Conservation (phyloP, 305 asterid species). For the Fraxinus paxiana region DNA sequence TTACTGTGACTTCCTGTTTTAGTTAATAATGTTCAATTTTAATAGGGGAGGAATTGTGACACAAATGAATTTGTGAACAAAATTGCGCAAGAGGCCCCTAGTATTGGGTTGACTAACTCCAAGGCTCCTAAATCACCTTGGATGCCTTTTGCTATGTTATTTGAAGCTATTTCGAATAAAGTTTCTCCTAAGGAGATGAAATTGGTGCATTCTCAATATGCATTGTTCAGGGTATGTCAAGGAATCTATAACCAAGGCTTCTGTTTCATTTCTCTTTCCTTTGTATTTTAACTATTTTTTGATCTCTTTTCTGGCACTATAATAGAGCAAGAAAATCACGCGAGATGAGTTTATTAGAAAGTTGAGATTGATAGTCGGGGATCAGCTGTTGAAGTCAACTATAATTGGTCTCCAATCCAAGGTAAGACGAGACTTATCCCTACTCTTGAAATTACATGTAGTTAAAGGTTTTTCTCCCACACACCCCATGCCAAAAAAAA, state of each 20-base stretch:
- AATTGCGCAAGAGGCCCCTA: slow-evolving; percentile 11
- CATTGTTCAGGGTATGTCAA: slow-evolving; percentile 33
- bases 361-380: slow-evolving; percentile 33
- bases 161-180: slow-evolving; percentile 35
- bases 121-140: slow-evolving; percentile 40
- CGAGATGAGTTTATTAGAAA: slow-evolving; percentile 30
- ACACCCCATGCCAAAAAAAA: background rate
- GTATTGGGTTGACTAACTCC: slow-evolving; percentile 19
- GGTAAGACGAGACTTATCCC: background rate
- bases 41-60: slow-evolving; percentile 20
- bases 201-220: slow-evolving; percentile 28
- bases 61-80: slow-evolving; percentile 2
- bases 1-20: background rate
- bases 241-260: background rate
- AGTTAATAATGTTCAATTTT: background rate
- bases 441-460: background rate
- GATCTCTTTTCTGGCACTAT: background rate
- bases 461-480: background rate
- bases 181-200: slow-evolving; percentile 30
- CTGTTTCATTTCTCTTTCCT: background rate
- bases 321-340: slow-evolving; percentile 24
- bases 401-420: slow-evolving; percentile 26
- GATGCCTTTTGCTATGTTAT: slow-evolving; percentile 38
- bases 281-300: background rate
- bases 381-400: slow-evolving; percentile 28